Conservation (phyloP, 768 basidiomycete species). For the Tephrocybe sp. region DNA sequence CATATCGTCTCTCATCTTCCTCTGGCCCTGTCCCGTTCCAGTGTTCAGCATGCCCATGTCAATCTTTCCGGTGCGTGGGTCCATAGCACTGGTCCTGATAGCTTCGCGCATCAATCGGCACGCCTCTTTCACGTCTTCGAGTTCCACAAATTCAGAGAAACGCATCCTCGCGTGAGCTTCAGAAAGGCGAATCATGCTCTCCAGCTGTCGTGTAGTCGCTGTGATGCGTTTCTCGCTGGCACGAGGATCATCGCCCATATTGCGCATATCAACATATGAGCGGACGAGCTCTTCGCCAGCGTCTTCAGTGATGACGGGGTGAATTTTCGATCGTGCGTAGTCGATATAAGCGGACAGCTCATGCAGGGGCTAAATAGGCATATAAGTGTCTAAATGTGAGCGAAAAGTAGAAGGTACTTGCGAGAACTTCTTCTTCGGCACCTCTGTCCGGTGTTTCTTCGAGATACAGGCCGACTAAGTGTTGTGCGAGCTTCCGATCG, state of each 20-base stretch:
- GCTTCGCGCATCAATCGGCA: slow-evolving; percentile 96
- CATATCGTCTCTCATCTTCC: slow-evolving; percentile 88
- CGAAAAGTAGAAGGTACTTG: slow-evolving; percentile 35
- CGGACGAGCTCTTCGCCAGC: slow-evolving; percentile 83
- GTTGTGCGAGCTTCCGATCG: slow-evolving; percentile 87
- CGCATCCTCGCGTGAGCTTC: slow-evolving; percentile 98
- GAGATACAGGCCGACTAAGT: slow-evolving; percentile 90
- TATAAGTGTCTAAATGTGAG: neutral
- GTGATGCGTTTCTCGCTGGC: slow-evolving; percentile 93
- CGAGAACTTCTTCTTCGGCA: slow-evolving; percentile 74
- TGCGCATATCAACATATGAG: slow-evolving; percentile 93
- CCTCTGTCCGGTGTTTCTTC: slow-evolving; percentile 79
- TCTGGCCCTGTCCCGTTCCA: slow-evolving; percentile 85
- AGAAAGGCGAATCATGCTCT: slow-evolving; percentile 93
- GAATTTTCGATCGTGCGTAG: slow-evolving; percentile 83
- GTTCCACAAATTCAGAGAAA: slow-evolving; percentile 83
- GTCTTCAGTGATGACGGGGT: slow-evolving; percentile 83
- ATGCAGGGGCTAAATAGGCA: slow-evolving; percentile 67
- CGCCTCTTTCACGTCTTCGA: slow-evolving; percentile 87
- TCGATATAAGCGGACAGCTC: slow-evolving; percentile 94
- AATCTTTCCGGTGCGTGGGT: slow-evolving; percentile 95
- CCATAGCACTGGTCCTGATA: slow-evolving; percentile 92
- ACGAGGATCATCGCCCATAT: slow-evolving; percentile 86
- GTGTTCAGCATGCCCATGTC: slow-evolving; percentile 96
- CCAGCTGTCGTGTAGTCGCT: slow-evolving; percentile 95